A percentile compares a stretch with the other conserved stretches of the same genome.
phyloP scores from a whole-genome alignment of 345 rosid species.

The Eucalyptus leucophloia region DNA sequence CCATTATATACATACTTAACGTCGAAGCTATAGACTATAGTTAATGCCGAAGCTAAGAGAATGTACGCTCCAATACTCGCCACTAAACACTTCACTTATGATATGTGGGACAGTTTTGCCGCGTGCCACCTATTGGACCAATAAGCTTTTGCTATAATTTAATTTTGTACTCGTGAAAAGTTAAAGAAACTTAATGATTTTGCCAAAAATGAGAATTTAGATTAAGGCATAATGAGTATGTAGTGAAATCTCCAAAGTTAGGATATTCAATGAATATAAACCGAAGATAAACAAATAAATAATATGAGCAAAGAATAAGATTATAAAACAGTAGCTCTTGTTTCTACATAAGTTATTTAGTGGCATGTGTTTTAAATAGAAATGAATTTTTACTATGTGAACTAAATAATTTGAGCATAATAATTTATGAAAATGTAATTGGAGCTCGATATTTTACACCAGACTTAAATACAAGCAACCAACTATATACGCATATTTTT shows the following conservation, averaged over 20 bases:
- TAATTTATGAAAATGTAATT: background rate
- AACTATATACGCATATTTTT: background rate
- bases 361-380: background rate
- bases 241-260: background rate
- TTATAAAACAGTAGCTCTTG: background rate
- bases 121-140: background rate
- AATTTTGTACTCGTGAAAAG: background rate
- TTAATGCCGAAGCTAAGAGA: background rate
- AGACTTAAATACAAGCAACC: background rate
- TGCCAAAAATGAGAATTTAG: background rate
- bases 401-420: background rate
- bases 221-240: background rate
- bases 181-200: background rate
- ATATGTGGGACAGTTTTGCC: background rate
- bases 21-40: background rate
- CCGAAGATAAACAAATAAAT: background rate
- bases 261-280: background rate
- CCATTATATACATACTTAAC: background rate
- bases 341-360: background rate
- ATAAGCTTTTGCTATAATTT: background rate
- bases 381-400: background rate
- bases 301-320: background rate
- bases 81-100: background rate
- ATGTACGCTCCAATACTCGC: background rate
- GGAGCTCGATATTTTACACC: background rate